Percentiles rank a stretch among this genome's conserved stretches.
Conservation (phyloP, 352 stramenopile genomes). For the Phytophthora sojae region DNA sequence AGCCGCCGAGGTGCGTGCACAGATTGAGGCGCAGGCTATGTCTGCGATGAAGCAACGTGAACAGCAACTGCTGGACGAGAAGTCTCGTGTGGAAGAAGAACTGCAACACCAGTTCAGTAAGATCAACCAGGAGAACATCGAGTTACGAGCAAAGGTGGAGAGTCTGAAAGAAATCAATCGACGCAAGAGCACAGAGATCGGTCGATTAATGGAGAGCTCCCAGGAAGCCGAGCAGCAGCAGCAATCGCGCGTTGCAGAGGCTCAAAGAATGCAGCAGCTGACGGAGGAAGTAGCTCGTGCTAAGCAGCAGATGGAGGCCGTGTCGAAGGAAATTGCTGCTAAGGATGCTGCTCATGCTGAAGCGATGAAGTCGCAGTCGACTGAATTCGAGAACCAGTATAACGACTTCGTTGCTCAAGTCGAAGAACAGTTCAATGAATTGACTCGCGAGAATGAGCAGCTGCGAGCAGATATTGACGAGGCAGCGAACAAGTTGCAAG, state of each 20-base stretch:
- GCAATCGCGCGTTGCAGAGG: slow-evolving; percentile 31
- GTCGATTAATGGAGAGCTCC: slow-evolving; percentile 51
- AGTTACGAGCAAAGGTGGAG: slow-evolving; percentile 55
- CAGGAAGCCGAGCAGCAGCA: slow-evolving; percentile 49
- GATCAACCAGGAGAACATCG: slow-evolving; percentile 49
- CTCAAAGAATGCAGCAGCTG: slow-evolving; percentile 49
- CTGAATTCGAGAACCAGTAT: slow-evolving; percentile 68
- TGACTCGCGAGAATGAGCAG: slow-evolving; percentile 63
- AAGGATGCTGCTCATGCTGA: slow-evolving; percentile 58
- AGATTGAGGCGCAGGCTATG: slow-evolving; percentile 53
- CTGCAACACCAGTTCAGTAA: slow-evolving; percentile 43
- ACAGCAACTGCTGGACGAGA: slow-evolving; percentile 60
- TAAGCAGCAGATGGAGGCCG: slow-evolving; percentile 50
- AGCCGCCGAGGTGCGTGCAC: slow-evolving; percentile 41
- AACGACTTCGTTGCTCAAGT: slow-evolving; percentile 64
- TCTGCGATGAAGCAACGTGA: slow-evolving; percentile 59
- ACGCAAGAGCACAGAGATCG: slow-evolving; percentile 66
- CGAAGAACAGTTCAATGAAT: slow-evolving; percentile 54
- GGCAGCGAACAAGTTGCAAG: slow-evolving; percentile 49
- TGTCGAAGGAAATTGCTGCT: slow-evolving; percentile 54
- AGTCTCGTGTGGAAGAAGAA: slow-evolving; percentile 47
- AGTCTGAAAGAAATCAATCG: slow-evolving; percentile 56
- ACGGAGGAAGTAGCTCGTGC: slow-evolving; percentile 44
- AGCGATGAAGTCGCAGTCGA: slow-evolving; percentile 53
- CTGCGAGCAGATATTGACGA: slow-evolving; percentile 59